Evolutionary conservation across 2,329 filamentous ascomycete species (phyloP), one percentile per base, ranked within the genome.

Genomic region (Paraphoma sp.): DNA sequence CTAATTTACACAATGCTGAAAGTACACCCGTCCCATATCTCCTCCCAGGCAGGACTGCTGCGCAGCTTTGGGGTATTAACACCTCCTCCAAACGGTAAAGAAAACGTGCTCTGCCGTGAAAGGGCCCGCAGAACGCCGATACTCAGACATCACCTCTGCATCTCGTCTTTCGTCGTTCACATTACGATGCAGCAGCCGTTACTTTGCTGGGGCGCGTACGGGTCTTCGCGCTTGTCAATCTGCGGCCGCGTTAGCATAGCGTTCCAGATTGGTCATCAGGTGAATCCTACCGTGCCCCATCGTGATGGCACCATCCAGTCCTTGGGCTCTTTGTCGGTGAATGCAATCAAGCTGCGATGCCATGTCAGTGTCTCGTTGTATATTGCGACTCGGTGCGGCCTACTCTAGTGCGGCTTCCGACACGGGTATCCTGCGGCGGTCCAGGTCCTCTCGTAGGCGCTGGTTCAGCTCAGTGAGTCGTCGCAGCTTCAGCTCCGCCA

Each of bases 241-340:
- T 88, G 72, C 14, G 1, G 28, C 1, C 30, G 46, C n/a, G 69
- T 74, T 55, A 76, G 71, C 56, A 51, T 48, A 42, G 45, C 50
- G 44, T 43, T 14, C 29, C 11, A 33, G 17, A 17, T 38, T 9
- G 14, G 16, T 4, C 49, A n/a, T 7, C 29, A 1, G 17, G 53
- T n/a, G 30, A 16, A 11, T 76, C 82, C 67, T 82, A 88, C 86
- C 59, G 89, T 87, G 68, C 94, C 94, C 95, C 95, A 99, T 78
- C 96, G 91, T 51, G 93, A 96, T 49, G 93, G 93, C 54, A 98
- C 93, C 95, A 99, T 98, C 83, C 96, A 98, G 79, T 99, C 95
- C 79, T 94, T 91, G 70, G 95, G 97, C 80, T 83, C 81, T 68
- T 92, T 93, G 80, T 96, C 96, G 81, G 94, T 98, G 83, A 98